These are phyloP conservation scores for Cercophora newfieldiana DNA, from an alignment of 495 filamentous ascomycete species.

Conservation along the genomic window DNA sequence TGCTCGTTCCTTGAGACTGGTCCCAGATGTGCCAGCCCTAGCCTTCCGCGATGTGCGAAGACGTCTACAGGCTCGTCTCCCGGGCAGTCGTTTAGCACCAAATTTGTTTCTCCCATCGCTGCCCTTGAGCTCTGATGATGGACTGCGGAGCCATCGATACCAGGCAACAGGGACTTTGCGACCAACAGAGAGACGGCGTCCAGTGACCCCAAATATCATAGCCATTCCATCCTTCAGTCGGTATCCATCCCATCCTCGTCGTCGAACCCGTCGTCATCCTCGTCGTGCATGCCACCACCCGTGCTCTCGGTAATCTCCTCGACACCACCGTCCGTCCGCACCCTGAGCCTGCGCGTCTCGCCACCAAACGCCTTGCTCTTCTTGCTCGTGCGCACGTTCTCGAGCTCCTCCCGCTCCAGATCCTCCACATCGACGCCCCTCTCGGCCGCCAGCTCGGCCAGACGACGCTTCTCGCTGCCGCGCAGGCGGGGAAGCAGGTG, in stretches of 20 bases:
- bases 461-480: slow-evolving; percentile 53
- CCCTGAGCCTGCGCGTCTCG: slow-evolving; percentile 62
- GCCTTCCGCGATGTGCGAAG: not conserved
- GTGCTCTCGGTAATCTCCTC: slow-evolving; percentile 50
- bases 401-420: slow-evolving; percentile 42
- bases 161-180: not conserved
- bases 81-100: not conserved
- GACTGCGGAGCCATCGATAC: not conserved
- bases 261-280: slow-evolving; percentile 43
- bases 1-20: not conserved
- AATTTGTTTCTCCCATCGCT: not conserved
- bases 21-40: not conserved
- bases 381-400: slow-evolving; percentile 31
- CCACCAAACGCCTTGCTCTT: slow-evolving; percentile 54
- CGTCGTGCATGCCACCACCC: slow-evolving; percentile 20
- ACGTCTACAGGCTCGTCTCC: not conserved
- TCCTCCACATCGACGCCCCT: slow-evolving; percentile 57
- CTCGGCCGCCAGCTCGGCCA: slow-evolving; percentile 53
- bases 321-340: slow-evolving; percentile 66
- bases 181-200: not conserved
- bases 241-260: slow-evolving; percentile 62
- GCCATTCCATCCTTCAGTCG: slow-evolving; percentile 50
- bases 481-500: slow-evolving; percentile 73
- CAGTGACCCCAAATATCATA: not conserved
- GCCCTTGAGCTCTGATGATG: not conserved